Evolutionary conservation across 139 green algal species (phyloP).

Genomic region (Parachlorella kessleri): DNA sequence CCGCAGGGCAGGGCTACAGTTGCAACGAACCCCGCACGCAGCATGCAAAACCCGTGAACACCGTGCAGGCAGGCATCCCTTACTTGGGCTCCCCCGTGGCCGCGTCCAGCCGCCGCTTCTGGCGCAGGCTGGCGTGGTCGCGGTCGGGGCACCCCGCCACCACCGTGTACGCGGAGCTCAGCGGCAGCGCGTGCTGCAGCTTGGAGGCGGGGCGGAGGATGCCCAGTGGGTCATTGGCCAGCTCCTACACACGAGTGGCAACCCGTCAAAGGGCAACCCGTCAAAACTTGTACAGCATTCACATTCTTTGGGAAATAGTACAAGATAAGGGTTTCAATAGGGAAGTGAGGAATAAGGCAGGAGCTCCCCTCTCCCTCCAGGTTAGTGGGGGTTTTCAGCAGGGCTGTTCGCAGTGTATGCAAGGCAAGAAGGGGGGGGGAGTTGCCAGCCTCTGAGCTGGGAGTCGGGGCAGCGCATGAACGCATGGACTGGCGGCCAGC

Average conservation of each 20-base stretch:
- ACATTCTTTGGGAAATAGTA: not conserved
- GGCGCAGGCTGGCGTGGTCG: conserved; percentile 30
- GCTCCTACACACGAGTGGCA: conserved; percentile 45
- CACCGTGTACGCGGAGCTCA: conserved; percentile 60
- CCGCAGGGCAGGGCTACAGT: not conserved
- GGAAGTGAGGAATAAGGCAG: too few relatives aligned
- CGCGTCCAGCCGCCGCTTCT: conserved; percentile 68
- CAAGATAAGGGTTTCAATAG: too few relatives aligned
- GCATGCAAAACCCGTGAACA: not conserved
- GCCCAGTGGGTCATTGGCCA: conserved; percentile 78
- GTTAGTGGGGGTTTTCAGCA: too few relatives aligned
- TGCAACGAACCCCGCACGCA: not conserved
- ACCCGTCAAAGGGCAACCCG: not conserved
- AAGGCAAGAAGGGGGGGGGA: too few relatives aligned
- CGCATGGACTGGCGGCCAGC: too few relatives aligned
- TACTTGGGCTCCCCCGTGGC: conserved; percentile 33
- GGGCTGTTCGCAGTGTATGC: too few relatives aligned
- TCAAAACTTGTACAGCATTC: not conserved
- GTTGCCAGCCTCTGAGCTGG: too few relatives aligned
- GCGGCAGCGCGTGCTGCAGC: conserved; percentile 72
- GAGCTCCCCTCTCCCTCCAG: too few relatives aligned
- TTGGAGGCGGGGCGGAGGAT: conserved; percentile 77
- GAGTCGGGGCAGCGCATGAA: too few relatives aligned
- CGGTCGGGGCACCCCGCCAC: conserved; percentile 27
- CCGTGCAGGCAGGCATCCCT: too few relatives aligned